Conservation (phyloP, 208 protist genomes). For the Wallacemonas sp. region DNA sequence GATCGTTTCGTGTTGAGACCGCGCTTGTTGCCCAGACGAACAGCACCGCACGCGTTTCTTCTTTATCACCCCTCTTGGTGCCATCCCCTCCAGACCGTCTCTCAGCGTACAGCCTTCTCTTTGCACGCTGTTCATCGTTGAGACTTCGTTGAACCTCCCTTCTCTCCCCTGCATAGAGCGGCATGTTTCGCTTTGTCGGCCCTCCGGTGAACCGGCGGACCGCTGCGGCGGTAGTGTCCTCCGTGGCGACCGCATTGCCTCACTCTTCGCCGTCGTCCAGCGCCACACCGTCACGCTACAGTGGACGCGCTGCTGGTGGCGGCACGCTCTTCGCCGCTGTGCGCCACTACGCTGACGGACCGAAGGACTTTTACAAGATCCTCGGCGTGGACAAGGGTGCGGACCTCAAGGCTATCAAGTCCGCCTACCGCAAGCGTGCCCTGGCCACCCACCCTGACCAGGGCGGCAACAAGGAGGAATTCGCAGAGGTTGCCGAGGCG, state of each 20-base stretch:
- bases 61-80: too few relatives aligned
- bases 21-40: too few relatives aligned
- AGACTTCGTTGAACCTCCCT: too few relatives aligned
- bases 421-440: slow-evolving; percentile 90
- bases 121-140: too few relatives aligned
- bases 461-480: slow-evolving; percentile 92
- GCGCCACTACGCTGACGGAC: slow-evolving; percentile 43
- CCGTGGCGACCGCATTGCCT: not conserved
- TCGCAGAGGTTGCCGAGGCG: slow-evolving; percentile 90
- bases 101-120: too few relatives aligned
- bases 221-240: not conserved
- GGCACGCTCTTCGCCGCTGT: slow-evolving; percentile 9
- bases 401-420: slow-evolving; percentile 80
- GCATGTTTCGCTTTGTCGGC: slow-evolving; percentile 7
- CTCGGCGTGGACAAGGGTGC: slow-evolving; percentile 68
- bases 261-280: not conserved
- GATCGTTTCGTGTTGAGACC: too few relatives aligned
- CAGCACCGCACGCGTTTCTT: too few relatives aligned
- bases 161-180: too few relatives aligned
- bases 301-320: not conserved
- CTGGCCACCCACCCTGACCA: slow-evolving; percentile 91
- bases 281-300: not conserved
- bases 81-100: too few relatives aligned
- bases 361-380: slow-evolving; percentile 90
- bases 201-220: slow-evolving; percentile 1